Conservation (phyloP, 352 stramenopile genomes). For the Phytophthora melonis region DNA sequence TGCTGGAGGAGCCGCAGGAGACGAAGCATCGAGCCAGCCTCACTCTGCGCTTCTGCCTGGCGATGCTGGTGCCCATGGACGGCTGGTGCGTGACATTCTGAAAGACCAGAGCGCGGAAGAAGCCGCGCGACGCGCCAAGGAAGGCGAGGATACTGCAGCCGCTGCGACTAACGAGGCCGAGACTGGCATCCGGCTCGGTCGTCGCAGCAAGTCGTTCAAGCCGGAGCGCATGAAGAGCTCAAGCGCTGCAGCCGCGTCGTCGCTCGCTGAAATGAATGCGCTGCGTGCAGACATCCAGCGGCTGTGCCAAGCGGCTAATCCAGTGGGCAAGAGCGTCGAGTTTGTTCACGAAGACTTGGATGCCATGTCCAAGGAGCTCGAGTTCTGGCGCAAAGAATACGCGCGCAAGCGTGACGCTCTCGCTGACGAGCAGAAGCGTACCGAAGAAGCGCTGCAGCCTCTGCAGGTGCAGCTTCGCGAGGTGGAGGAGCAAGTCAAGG, state of each 20-base stretch:
- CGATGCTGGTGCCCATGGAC: constrained; percentile 64
- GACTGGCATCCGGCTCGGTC: constrained; percentile 76
- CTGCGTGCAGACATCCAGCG: constrained; percentile 87
- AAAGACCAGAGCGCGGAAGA: constrained; percentile 83
- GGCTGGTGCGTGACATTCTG: constrained; percentile 85
- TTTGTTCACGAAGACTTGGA: constrained; percentile 95
- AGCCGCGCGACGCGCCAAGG: constrained; percentile 67
- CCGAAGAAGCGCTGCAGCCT: constrained; percentile 85
- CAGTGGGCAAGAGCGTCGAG: constrained; percentile 93
- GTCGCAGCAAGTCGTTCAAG: constrained; percentile 86
- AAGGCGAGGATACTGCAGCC: constrained; percentile 68
- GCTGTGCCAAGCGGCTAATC: constrained; percentile 93
- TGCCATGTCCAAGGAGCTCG: constrained; percentile 94
- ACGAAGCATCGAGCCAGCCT: constrained; percentile 36
- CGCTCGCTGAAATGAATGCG: constrained; percentile 78
- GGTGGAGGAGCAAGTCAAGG: constrained; percentile 92
- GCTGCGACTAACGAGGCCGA: constrained; percentile 62
- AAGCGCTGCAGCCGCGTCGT: constrained; percentile 62
- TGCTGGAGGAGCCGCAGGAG: constrained; percentile 22
- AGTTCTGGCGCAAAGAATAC: constrained; percentile 92
- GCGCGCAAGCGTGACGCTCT: constrained; percentile 79
- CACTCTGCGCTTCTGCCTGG: constrained; percentile 44
- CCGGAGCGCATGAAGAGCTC: constrained; percentile 72
- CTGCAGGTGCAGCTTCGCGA: constrained; percentile 86
- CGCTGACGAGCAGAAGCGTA: constrained; percentile 87